Conservation (phyloP, 139 green algal genomes). For the Deuterostichococcus epilithicus region DNA sequence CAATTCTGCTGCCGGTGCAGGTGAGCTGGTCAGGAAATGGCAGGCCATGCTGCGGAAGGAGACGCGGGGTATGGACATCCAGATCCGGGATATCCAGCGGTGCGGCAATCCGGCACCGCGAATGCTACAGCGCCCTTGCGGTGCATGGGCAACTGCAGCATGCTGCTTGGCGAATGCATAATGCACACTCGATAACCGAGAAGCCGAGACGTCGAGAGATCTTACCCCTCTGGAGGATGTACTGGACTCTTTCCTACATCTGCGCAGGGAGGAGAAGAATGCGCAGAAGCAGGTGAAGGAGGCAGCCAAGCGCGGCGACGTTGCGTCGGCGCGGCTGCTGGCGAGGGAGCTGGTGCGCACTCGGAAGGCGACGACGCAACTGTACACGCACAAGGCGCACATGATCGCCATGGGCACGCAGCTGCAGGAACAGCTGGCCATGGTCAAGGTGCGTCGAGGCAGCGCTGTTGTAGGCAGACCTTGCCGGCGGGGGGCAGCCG, state of each 20-base stretch:
- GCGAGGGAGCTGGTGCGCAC: conserved; percentile 76
- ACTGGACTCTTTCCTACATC: too few relatives aligned
- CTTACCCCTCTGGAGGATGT: too few relatives aligned
- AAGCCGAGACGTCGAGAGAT: too few relatives aligned
- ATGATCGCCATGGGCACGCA: conserved; percentile 67
- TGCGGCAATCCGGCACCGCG: neutral
- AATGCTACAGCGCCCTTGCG: too few relatives aligned
- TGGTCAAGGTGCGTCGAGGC: conserved; percentile 8
- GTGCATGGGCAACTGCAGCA: too few relatives aligned
- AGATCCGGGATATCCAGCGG: neutral
- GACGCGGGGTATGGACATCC: neutral
- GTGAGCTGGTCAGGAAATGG: neutral
- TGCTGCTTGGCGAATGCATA: too few relatives aligned
- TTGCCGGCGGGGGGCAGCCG: too few relatives aligned
- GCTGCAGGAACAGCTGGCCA: conserved; percentile 77
- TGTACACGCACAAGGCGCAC: conserved; percentile 85
- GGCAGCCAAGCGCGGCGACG: conserved; percentile 75
- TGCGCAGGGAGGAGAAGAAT: conserved; percentile 68
- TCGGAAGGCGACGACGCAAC: conserved; percentile 44
- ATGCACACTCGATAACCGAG: too few relatives aligned
- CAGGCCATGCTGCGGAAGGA: neutral
- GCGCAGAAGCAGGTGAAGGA: conserved; percentile 69
- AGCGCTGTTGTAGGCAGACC: neutral
- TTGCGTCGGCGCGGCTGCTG: conserved; percentile 52
- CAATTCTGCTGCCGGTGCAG: neutral